A percentile compares a stretch with the other conserved stretches of the same genome.
Evolutionary conservation across 306 rosid species (phyloP).

Genomic region (apple (Malus domestica)): DNA sequence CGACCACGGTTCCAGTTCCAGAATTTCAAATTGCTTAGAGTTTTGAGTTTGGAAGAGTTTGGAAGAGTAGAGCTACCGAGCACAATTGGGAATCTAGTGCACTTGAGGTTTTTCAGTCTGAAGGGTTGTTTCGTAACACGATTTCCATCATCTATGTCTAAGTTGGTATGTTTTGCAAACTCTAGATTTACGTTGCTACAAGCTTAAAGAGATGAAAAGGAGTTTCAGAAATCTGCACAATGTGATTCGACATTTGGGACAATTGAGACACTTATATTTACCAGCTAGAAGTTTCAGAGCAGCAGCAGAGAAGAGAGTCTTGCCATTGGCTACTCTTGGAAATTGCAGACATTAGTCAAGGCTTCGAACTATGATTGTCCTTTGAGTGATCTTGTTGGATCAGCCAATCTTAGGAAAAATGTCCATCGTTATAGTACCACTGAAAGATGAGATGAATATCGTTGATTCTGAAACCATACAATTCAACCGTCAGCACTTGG

Average conservation of each 20-base stretch:
- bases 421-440: no score
- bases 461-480: no score
- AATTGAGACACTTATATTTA: no score
- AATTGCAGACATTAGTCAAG: slow-evolving; percentile 35
- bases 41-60: slow-evolving; percentile 31
- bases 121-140: background rate
- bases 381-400: slow-evolving; percentile 18
- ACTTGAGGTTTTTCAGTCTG: slow-evolving; percentile 19
- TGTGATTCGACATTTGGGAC: no score
- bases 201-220: no score
- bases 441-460: no score
- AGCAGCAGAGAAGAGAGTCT: background rate
- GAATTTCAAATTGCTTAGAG: slow-evolving; percentile 26
- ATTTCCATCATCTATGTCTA: slow-evolving; percentile 31
- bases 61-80: slow-evolving; percentile 12
- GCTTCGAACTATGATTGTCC: slow-evolving; percentile 28
- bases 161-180: slow-evolving; percentile 39
- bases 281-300: background rate
- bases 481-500: no score
- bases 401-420: background rate
- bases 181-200: slow-evolving; percentile 13
- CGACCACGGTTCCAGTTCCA: background rate
- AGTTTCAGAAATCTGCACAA: no score
- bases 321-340: slow-evolving; percentile 21
- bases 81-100: slow-evolving; percentile 29